Evolutionary conservation across 306 rosid species (phyloP), one percentile per base, ranked within the genome.

Genomic region (Gynostemma pentaphyllum): DNA sequence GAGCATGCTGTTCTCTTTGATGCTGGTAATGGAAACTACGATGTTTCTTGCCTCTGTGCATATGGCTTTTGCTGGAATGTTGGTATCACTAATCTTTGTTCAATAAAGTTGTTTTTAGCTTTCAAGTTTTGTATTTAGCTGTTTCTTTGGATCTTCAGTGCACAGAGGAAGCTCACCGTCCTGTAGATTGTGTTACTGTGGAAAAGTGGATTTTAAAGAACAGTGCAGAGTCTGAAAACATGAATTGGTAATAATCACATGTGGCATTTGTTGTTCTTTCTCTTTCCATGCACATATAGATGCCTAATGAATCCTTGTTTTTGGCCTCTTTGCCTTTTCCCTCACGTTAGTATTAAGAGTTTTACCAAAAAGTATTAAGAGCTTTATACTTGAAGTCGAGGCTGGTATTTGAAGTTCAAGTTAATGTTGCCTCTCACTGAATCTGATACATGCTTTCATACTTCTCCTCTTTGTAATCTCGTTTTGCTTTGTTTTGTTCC

Each of bases 101-200:
- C n/a, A 16, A 48, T 66, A 36, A 36, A 59, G 9, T 45, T 42
- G 9, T 63, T 16, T 36, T 30, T 23, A 66, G 45, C 19, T 22
- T 49, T 30, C 49, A 9, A 18, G 19, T 2, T 48, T 30, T 24
- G 32, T 13, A 34, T 47, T 67, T 27, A 24, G 44, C 41, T 64
- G 30, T 67, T 67, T 46, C 41, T 40, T 9, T 54, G 28, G 45
- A 54, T 28, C 44, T 68, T 19, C 55, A 68, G 72, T 88, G 96
- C 71, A 81, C 80, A 0, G 86, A 85, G 72, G 96, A 83, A 79
- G 94, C 94, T 67, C 96, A 88, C 65, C 90, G 96, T 42, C 96
- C 96, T 14, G 96, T 83, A 68, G 87, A 83, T 70, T 88, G 96
- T 70, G 82, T 71, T 51, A 83, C 88, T 8, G 96, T 81, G 62